phyloP scores from a whole-genome alignment of 306 rosid genomes.

The Rubus parviflorus region DNA sequence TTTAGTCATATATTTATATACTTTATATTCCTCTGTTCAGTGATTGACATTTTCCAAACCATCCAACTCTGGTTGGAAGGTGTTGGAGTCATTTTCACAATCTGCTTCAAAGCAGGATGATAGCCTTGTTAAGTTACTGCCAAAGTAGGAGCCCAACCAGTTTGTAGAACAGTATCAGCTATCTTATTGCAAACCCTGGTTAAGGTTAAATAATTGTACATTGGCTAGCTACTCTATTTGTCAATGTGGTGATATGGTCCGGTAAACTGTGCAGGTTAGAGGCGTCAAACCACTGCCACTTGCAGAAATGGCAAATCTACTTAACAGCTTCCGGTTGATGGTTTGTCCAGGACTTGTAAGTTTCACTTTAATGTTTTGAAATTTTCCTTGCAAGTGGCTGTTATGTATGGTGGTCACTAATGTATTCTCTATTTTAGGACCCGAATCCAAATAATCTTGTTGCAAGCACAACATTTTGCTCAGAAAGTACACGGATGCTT shows the following conservation, averaged over 20 bases:
- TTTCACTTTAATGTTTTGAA: not conserved
- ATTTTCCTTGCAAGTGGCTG: slow-evolving; percentile 17
- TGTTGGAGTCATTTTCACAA: not conserved
- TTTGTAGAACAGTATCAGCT: not conserved
- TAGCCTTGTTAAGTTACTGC: not conserved
- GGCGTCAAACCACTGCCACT: slow-evolving; percentile 92
- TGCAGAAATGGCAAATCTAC: slow-evolving; percentile 75
- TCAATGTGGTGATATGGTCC: slow-evolving; percentile 28
- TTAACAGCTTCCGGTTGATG: slow-evolving; percentile 61
- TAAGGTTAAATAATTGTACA: not conserved
- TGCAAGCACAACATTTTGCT: slow-evolving; percentile 83
- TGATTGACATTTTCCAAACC: not conserved
- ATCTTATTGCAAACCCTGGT: not conserved
- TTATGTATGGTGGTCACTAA: slow-evolving; percentile 24
- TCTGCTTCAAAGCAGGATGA: not conserved
- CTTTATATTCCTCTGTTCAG: not conserved
- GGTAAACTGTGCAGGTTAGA: slow-evolving; percentile 73
- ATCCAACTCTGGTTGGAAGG: not conserved
- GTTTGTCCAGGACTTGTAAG: slow-evolving; percentile 95
- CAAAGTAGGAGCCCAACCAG: not conserved
- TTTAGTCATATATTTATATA: not conserved
- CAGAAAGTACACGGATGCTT: slow-evolving; percentile 93
- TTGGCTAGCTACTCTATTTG: slow-evolving; percentile 13
- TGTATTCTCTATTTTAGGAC: slow-evolving; percentile 56
- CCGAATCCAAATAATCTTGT: slow-evolving; percentile 97